phyloP scores from a whole-genome alignment of 2,329 filamentous ascomycete species.

The Ophiocordyceps camponoti-floridani region DNA sequence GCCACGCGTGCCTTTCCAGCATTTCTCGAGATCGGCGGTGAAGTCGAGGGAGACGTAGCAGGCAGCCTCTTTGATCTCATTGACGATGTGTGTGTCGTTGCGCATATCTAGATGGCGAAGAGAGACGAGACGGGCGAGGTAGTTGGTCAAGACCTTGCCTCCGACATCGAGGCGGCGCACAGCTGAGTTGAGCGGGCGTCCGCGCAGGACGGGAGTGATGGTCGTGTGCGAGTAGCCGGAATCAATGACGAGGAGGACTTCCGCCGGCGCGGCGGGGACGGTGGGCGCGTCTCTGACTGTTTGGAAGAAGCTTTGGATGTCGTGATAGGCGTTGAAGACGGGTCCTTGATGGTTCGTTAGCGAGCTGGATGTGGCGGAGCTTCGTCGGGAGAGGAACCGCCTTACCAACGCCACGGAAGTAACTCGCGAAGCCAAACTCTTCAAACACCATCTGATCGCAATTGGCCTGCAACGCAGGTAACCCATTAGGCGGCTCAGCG shows the following conservation, averaged over 20 bases:
- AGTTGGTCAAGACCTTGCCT: constrained; percentile 84
- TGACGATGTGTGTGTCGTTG: constrained; percentile 83
- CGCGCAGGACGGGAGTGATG: constrained; percentile 68
- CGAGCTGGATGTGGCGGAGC: no score
- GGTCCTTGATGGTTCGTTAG: constrained; percentile 30
- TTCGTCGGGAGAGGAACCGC: constrained; percentile 2
- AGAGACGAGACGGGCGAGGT: constrained; percentile 76
- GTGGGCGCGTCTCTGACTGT: constrained; percentile 30
- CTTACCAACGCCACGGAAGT: constrained; percentile 56
- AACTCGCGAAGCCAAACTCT: constrained; percentile 82
- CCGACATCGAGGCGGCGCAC: constrained; percentile 78
- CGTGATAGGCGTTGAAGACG: constrained; percentile 66
- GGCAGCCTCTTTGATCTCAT: constrained; percentile 83
- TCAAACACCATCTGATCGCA: constrained; percentile 96
- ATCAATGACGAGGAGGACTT: constrained; percentile 78
- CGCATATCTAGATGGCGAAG: constrained; percentile 90
- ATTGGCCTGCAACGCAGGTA: constrained; percentile 68
- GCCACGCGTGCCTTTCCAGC: constrained; percentile 61
- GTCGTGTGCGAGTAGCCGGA: constrained; percentile 88
- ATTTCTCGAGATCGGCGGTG: constrained; percentile 55
- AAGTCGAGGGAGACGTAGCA: constrained; percentile 76
- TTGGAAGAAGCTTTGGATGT: constrained; percentile 51
- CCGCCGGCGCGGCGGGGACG: constrained; percentile 36
- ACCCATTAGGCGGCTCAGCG: constrained; percentile 69
- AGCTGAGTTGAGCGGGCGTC: constrained; percentile 62